phyloP scores from a whole-genome alignment of 73 alveolate genomes.

The Paramecium tetraurelia region DNA sequence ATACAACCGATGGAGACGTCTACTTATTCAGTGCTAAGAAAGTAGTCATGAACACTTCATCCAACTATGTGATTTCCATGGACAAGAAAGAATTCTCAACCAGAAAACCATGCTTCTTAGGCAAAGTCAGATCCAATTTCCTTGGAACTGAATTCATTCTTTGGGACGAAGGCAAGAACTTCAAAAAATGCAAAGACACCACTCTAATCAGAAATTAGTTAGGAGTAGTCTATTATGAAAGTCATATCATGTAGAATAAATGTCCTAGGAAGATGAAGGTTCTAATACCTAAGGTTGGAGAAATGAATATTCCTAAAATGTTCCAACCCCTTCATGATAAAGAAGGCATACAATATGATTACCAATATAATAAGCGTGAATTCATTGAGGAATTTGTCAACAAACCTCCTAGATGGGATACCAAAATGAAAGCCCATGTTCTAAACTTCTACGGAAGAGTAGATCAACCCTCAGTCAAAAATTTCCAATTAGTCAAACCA shows the following conservation, averaged over 20 bases:
- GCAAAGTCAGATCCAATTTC: constrained; percentile 85
- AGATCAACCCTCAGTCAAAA: constrained; percentile 86
- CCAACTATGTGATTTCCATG: constrained; percentile 78
- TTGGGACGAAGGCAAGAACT: constrained; percentile 81
- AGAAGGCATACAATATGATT: constrained; percentile 69
- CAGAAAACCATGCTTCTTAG: constrained; percentile 68
- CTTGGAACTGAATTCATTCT: constrained; percentile 87
- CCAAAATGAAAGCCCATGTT: constrained; percentile 84
- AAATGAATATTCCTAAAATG: constrained; percentile 49
- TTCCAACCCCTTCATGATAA: constrained; percentile 69
- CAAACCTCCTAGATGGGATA: constrained; percentile 92
- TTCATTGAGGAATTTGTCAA: constrained; percentile 70
- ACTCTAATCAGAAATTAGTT: constrained; percentile 67
- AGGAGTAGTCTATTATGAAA: constrained; percentile 82
- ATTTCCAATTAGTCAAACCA: constrained; percentile 82
- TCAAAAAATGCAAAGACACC: constrained; percentile 70
- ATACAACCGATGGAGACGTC: constrained; percentile 73
- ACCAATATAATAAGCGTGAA: constrained; percentile 64
- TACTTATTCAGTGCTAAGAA: constrained; percentile 85
- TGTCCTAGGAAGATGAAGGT: constrained; percentile 90
- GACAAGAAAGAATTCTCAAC: constrained; percentile 72
- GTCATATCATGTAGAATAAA: constrained; percentile 82
- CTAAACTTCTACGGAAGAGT: constrained; percentile 92
- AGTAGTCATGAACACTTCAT: constrained; percentile 74
- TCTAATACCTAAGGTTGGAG: constrained; percentile 71